Evolutionary conservation across 768 basidiomycete species (phyloP), one percentile per base, ranked within the genome.

Genomic region (Pleurotus tuber-regium): DNA sequence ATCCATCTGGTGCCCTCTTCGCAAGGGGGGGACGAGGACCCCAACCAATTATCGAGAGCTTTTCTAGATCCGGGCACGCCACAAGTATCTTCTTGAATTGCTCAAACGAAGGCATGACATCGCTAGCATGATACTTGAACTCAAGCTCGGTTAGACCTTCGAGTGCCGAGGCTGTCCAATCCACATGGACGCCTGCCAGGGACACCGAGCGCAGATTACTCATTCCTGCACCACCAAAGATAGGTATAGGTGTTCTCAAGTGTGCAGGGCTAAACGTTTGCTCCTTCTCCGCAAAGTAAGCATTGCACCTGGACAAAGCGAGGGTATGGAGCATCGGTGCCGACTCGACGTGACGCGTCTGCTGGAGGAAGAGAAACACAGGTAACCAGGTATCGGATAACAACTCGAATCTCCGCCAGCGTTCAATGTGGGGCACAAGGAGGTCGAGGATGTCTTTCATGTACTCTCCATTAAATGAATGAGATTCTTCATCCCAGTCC

Each of bases 381-480:
- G 83, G 82, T 1, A 70, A 68, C 81, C 83, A 85, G 3, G 79
- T 84, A 55, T 84, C 83, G 1, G 79, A 73, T 42, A 79, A 63
- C n/a, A 84, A 66, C 42, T 77, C 74, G 40, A 84, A 43, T 10
- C 53, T 65, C 36, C 66, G 65, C 79, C 82, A 84, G 43, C 79
- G 73, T 18, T 57, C 41, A 6, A 70, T 70, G 24, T 78, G 75
- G 10, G 73, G 70, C 6, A 77, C 58, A 8, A 84, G 63, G 25
- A 77, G 63, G 12, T 65, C 69, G 52, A 83, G 66, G 29, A 80
- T 61, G 11, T 63, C 55, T 41, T 76, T 69, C 76, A 83, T 77
- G 21, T 73, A 70, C 40, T 69, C 59, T 63, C 67, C 65, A 12
- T 66, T 62, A 43, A 82, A 71, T 4, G 52, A 56, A 54, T 83